These are phyloP conservation scores for Myochromella boudieri DNA, from an alignment of 768 basidiomycete genomes.

Conservation along the genomic window DNA sequence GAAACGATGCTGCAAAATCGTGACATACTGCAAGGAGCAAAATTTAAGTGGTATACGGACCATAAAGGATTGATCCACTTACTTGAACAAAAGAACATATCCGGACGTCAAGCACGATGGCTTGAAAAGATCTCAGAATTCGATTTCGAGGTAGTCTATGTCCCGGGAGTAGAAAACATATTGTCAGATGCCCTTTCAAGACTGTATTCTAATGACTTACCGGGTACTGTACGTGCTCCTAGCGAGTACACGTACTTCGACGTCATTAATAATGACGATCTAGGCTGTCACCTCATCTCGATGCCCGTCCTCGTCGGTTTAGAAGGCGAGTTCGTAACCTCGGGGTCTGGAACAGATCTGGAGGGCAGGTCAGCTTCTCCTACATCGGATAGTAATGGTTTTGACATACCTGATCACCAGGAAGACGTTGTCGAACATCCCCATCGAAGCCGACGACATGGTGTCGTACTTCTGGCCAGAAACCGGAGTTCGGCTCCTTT, in stretches of 20 bases:
- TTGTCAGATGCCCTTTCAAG: slow-evolving; percentile 33
- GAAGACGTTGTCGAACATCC: too few species aligned
- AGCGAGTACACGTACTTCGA: too few species aligned
- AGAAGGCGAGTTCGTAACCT: slow-evolving; percentile 7
- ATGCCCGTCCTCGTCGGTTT: too few species aligned
- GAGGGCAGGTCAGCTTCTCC: neutral
- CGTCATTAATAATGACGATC: slow-evolving; percentile 1
- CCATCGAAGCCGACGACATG: too few species aligned
- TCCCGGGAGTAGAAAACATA: slow-evolving; percentile 16
- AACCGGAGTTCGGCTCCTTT: too few species aligned
- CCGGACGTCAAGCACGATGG: slow-evolving; percentile 9
- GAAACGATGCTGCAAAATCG: slow-evolving; percentile 6
- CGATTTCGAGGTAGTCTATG: slow-evolving; percentile 15
- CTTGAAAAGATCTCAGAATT: slow-evolving; percentile 15
- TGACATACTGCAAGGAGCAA: slow-evolving; percentile 5
- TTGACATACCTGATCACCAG: too few species aligned
- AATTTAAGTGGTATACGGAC: slow-evolving; percentile 1
- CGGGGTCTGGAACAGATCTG: neutral
- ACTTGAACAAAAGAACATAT: slow-evolving; percentile 5
- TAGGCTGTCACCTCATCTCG: neutral
- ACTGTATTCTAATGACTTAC: slow-evolving; percentile 12
- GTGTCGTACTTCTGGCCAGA: too few species aligned
- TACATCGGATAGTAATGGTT: too few species aligned
- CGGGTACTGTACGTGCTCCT: slow-evolving; percentile 14
- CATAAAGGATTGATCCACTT: slow-evolving; percentile 1